Percentiles rank a stretch among this genome's conserved stretches.
Evolutionary conservation across 1,284 basidiomycete species (phyloP).

Genomic region (Anthracocystis panici-leucophaei): DNA sequence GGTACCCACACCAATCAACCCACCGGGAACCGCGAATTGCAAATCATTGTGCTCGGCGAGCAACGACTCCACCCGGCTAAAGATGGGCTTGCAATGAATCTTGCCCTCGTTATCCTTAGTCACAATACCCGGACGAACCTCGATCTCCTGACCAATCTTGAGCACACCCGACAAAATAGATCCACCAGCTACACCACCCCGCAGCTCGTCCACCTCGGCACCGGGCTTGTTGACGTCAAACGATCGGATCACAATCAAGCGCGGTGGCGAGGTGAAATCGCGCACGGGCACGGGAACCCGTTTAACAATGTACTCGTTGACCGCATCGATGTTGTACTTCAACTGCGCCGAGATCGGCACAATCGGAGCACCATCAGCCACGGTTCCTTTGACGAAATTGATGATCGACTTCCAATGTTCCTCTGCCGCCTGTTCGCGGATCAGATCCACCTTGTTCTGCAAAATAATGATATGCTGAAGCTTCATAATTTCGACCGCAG

Average conservation of each 20-base stretch:
- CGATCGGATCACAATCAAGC: conserved; percentile 98
- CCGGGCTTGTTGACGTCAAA: conserved; percentile 99
- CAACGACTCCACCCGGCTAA: conserved; percentile 88
- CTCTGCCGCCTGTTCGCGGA: conserved; percentile 67
- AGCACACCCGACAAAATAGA: conserved; percentile 94
- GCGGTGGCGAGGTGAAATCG: conserved; percentile 90
- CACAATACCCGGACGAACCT: conserved; percentile 96
- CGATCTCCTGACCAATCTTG: conserved; percentile 89
- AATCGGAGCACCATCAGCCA: conserved; percentile 95
- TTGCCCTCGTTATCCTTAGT: conserved; percentile 92
- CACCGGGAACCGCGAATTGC: conserved; percentile 95
- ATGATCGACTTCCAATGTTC: conserved; percentile 69
- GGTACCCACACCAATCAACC: conserved; percentile 97
- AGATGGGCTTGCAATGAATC: conserved; percentile 92
- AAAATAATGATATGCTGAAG: conserved; percentile 97
- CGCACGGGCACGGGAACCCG: conserved; percentile 93
- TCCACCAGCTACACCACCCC: conserved; percentile 97
- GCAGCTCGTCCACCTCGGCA: conserved; percentile 93
- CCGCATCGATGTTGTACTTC: conserved; percentile 99
- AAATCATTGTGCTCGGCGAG: conserved; percentile 95
- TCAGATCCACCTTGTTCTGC: conserved; percentile 74
- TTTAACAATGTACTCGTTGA: conserved; percentile 98
- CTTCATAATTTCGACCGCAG: conserved; percentile 99
- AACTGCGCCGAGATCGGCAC: conserved; percentile 98
- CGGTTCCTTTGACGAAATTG: conserved; percentile 76